Evolutionary conservation across 1,284 basidiomycete genomes (phyloP), one percentile per base, ranked within the genome.

Genomic region (Irpex sp.): DNA sequence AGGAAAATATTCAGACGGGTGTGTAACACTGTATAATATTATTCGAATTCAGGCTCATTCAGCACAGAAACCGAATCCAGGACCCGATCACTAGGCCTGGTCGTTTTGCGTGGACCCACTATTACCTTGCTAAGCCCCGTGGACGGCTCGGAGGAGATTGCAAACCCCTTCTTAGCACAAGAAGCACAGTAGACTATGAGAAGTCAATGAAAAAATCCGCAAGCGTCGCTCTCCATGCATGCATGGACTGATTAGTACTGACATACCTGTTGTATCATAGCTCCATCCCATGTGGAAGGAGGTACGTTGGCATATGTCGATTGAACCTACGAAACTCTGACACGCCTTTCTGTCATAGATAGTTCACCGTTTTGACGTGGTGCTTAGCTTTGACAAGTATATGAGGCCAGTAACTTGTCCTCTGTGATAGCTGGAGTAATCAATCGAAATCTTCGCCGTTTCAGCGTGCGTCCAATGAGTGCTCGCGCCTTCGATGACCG

Each of bases 121-220:
- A 91, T 98, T 71, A 95, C 94, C 0, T 84, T 98, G 4, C 83
- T 97, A 66, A 96, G 92, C 73, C 96, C 96, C 1, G 92, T 96
- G 9, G 96, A 98, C 70, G 96, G 96, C 63, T 94, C 87, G 60
- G 93, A 93, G 75, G 93, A 94, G 74, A 94, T 94, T 63, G 88
- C 89, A 11, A 94, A 94, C 73, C 93, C 93, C 1, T 94, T 94
- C 78, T 69, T 85, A 21, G 74, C 79, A 9, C 82, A 82, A 66
- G 84, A 85, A 31, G 61, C 64, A 31, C 62, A 48, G 52, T 11
- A 7, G 7, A 17, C 34, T 26, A 6, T 6, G 26, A 15, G 13
- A 9, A 34, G 11, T 17, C 11, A 8, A 26, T 17, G 54, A 36
- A 13, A 21, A 56, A 31, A 15, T 34, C 26, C 34, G 21, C 21